A percentile compares a stretch with the other conserved stretches of the same genome.
phyloP scores from a whole-genome alignment of 768 basidiomycete species.

The Inosperma sp. region DNA sequence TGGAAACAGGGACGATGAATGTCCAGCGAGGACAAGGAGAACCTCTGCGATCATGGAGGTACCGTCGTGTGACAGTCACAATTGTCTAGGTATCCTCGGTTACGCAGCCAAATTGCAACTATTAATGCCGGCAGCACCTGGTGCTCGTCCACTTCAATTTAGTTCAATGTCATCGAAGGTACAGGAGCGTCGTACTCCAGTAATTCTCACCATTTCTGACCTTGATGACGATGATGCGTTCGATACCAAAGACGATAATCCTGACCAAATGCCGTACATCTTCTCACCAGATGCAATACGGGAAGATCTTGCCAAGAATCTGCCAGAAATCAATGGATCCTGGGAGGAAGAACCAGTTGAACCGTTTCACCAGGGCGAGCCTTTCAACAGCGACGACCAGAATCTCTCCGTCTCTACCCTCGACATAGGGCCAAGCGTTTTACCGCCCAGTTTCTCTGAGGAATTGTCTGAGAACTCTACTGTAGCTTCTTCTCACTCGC shows the following conservation, averaged over 20 bases:
- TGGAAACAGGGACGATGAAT: slow-evolving; percentile 80
- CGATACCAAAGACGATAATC: slow-evolving; percentile 47
- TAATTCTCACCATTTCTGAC: slow-evolving; percentile 19
- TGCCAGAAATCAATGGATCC: slow-evolving; percentile 32
- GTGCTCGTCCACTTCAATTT: neutral
- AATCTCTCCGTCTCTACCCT: slow-evolving; percentile 57
- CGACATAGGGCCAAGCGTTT: slow-evolving; percentile 42
- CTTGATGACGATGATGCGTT: slow-evolving; percentile 67
- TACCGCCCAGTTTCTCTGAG: slow-evolving; percentile 23
- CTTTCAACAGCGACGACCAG: slow-evolving; percentile 24
- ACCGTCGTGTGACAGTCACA: slow-evolving; percentile 10
- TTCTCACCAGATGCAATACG: slow-evolving; percentile 63
- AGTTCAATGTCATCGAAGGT: slow-evolving; percentile 8
- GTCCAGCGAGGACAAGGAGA: slow-evolving; percentile 80
- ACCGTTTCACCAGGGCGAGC: slow-evolving; percentile 31
- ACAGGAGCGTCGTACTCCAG: neutral
- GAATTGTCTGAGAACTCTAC: slow-evolving; percentile 20
- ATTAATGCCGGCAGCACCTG: neutral
- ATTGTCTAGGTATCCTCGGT: too few species aligned
- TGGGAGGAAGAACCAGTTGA: slow-evolving; percentile 32
- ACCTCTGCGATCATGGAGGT: slow-evolving; percentile 80
- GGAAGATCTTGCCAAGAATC: slow-evolving; percentile 52
- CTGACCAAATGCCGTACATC: slow-evolving; percentile 36
- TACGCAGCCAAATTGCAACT: too few species aligned
- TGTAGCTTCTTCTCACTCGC: slow-evolving; percentile 26